A percentile compares a stretch with the other conserved stretches of the same genome.
These are phyloP conservation scores for Diphasiastrum complanatum DNA, from an alignment of 83 land plant genomes.

Conservation along the genomic window DNA sequence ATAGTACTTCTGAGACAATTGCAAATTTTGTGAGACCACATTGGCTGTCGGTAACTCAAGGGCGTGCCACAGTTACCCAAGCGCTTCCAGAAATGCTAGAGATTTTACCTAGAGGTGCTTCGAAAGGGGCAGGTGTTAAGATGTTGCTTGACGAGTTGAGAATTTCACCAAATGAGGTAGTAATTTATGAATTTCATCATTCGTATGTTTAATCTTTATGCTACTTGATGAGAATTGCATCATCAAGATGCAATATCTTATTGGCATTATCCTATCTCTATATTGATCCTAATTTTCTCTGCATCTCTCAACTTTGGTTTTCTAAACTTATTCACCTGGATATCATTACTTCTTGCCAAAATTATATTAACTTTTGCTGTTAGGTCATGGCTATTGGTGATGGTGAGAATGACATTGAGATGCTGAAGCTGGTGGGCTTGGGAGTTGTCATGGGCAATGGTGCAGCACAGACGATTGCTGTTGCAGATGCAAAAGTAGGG, in stretches of 20 bases:
- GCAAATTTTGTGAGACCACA: conserved; percentile 53
- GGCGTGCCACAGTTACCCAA: conserved; percentile 66
- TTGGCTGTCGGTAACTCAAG: conserved; percentile 58
- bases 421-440: conserved; percentile 79
- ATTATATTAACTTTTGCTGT: not conserved
- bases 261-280: too few relatives aligned
- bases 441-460: conserved; percentile 85
- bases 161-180: conserved; percentile 59
- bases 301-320: too few relatives aligned
- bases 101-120: conserved; percentile 69
- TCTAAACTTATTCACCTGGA: too few relatives aligned
- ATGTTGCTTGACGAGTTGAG: conserved; percentile 75
- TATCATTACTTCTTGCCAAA: too few relatives aligned
- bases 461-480: conserved; percentile 65
- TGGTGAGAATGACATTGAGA: conserved; percentile 96
- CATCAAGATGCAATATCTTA: too few relatives aligned
- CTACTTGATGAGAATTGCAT: too few relatives aligned
- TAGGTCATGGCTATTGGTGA: conserved; percentile 97
- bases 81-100: conserved; percentile 80
- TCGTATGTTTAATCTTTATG: too few relatives aligned
- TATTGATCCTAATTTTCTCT: too few relatives aligned
- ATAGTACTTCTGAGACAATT: conserved; percentile 60
- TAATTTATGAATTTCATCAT: too few relatives aligned
- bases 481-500: conserved; percentile 47
- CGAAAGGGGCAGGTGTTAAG: conserved; percentile 80